phyloP scores from a whole-genome alignment of 495 filamentous ascomycete species.

The Penicillium atrosanguineum region DNA sequence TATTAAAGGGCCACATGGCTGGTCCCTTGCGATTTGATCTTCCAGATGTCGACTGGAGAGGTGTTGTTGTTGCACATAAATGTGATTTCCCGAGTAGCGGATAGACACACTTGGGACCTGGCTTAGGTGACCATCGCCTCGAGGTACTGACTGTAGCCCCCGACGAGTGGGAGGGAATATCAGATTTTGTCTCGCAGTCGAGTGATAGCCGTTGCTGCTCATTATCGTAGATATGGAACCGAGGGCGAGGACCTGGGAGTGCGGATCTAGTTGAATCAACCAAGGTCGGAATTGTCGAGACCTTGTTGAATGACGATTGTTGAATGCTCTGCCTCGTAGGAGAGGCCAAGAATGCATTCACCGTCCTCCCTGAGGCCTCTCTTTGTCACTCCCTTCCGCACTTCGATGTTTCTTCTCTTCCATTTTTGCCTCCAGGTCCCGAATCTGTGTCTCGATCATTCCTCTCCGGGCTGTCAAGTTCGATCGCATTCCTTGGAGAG shows the following conservation, averaged over 20 bases:
- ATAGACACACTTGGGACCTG: neutral
- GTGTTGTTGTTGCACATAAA: neutral
- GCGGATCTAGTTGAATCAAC: neutral
- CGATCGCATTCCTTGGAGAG: slow-evolving; percentile 47
- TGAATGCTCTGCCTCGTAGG: neutral
- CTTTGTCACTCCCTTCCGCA: slow-evolving; percentile 18
- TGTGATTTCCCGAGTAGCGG: neutral
- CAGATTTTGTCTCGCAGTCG: neutral
- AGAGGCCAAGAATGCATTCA: neutral
- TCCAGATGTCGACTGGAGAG: neutral
- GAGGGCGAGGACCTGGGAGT: neutral
- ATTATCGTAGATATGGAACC: neutral
- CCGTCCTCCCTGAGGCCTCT: slow-evolving; percentile 16
- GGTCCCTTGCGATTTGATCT: neutral
- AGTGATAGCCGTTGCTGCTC: neutral
- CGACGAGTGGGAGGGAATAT: neutral
- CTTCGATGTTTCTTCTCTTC: slow-evolving; percentile 36
- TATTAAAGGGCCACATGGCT: no score
- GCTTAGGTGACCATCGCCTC: neutral
- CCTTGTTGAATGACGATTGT: neutral
- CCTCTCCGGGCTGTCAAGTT: slow-evolving; percentile 49
- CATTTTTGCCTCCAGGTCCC: slow-evolving; percentile 46
- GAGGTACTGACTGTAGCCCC: neutral
- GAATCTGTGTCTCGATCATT: slow-evolving; percentile 57
- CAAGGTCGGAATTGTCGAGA: neutral